Evolutionary conservation across 495 filamentous ascomycete genomes (phyloP).

Genomic region (Acidiella bohemica): DNA sequence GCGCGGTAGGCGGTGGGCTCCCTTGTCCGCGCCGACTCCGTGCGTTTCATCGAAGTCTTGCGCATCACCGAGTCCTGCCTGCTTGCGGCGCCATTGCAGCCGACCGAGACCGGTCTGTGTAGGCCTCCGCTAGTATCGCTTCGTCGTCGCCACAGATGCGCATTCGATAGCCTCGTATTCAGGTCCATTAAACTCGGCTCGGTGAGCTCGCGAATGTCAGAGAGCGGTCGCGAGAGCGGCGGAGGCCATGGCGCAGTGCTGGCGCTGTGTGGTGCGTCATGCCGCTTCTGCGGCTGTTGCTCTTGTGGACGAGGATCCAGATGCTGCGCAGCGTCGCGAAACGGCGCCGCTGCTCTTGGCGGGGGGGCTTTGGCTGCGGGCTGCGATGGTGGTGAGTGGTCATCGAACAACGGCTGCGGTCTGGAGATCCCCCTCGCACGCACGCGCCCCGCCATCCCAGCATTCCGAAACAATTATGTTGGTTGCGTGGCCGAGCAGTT

Average conservation of each 20-base stretch:
- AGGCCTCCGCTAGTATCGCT: too few relatives aligned
- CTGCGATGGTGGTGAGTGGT: conserved; percentile 7
- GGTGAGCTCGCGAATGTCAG: conserved; percentile 33
- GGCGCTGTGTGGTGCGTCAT: too few relatives aligned
- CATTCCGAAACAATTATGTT: too few relatives aligned
- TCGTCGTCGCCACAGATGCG: neutral
- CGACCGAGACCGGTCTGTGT: too few relatives aligned
- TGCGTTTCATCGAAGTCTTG: neutral
- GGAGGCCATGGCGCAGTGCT: neutral
- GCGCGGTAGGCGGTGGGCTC: neutral
- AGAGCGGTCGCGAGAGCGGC: conserved; percentile 30
- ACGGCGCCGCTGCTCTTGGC: neutral
- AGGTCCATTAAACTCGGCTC: conserved; percentile 32
- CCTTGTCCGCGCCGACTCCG: neutral
- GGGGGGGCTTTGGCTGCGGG: neutral
- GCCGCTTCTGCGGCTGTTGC: neutral
- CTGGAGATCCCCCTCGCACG: conserved; percentile 3
- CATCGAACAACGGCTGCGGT: neutral
- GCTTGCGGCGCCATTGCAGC: neutral
- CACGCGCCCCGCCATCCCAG: conserved; percentile 5
- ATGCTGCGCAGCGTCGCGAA: neutral
- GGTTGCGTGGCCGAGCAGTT: too few relatives aligned
- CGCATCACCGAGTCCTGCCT: conserved; percentile 3
- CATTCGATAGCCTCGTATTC: neutral
- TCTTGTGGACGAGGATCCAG: neutral